phyloP scores from a whole-genome alignment of 2,329 filamentous ascomycete genomes.

The Blastomyces parvus region DNA sequence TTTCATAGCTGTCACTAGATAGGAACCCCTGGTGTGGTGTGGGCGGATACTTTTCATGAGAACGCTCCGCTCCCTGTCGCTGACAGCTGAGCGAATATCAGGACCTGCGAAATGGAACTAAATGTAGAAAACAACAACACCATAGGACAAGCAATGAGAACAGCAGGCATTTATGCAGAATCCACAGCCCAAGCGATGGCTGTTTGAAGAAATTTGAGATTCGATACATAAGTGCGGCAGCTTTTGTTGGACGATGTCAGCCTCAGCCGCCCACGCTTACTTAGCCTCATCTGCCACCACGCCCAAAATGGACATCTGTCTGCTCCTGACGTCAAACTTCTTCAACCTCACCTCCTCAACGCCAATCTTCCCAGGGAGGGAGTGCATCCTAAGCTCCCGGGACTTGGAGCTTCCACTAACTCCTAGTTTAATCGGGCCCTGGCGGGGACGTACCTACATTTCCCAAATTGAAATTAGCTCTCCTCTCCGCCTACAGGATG shows the following conservation, averaged over 20 bases:
- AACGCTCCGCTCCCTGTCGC: not conserved
- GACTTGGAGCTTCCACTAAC: not conserved
- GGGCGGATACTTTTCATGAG: not conserved
- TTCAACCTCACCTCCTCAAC: not conserved
- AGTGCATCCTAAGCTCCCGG: not conserved
- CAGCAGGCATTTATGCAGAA: not conserved
- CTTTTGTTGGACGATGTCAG: conserved; percentile 6
- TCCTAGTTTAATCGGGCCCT: not conserved
- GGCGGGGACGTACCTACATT: not conserved
- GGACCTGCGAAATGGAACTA: not conserved
- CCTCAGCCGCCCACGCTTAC: not conserved
- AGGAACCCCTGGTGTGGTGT: not conserved
- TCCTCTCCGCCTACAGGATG: not conserved
- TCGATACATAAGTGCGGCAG: conserved; percentile 12
- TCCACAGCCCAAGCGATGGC: not conserved
- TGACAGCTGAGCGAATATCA: not conserved
- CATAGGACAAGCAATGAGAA: not conserved
- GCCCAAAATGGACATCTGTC: too few relatives aligned
- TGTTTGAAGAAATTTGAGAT: not conserved
- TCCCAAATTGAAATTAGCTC: not conserved
- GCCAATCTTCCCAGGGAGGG: not conserved
- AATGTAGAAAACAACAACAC: too few relatives aligned
- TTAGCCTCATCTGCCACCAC: not conserved
- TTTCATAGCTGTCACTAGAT: not conserved
- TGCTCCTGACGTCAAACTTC: not conserved